These are phyloP conservation scores for Wilhelminamyces savonicus DNA, from an alignment of 805 yeast species.

Conservation along the genomic window DNA sequence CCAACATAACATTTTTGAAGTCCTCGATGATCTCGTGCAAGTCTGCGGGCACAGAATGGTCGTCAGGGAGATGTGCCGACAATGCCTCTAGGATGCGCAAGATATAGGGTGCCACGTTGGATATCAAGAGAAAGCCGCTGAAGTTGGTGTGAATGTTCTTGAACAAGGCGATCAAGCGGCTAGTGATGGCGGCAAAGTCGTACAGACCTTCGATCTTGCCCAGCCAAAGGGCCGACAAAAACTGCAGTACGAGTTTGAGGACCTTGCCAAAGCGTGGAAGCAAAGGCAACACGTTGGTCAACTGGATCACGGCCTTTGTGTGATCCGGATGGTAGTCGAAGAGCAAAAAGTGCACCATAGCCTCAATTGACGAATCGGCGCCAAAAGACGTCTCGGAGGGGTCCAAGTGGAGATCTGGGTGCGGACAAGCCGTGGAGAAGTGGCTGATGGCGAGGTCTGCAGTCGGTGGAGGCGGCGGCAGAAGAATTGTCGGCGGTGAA, in stretches of 20 bases:
- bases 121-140: conserved; percentile 65
- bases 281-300: conserved; percentile 26
- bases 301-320: conserved; percentile 7
- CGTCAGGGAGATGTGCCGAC: conserved; percentile 26
- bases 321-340: conserved; percentile 19
- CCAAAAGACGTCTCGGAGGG: conserved; percentile 23
- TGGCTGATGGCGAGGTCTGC: conserved; percentile 12
- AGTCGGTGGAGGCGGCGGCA: not conserved
- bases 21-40: conserved; percentile 31
- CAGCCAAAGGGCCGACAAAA: conserved; percentile 14
- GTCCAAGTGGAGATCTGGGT: conserved; percentile 40
- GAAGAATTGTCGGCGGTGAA: conserved; percentile 1
- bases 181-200: conserved; percentile 28
- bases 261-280: conserved; percentile 26
- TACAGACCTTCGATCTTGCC: conserved; percentile 18
- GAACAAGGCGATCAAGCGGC: conserved; percentile 48
- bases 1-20: conserved; percentile 47
- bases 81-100: conserved; percentile 45
- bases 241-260: conserved; percentile 14
- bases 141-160: conserved; percentile 52
- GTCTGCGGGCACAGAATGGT: conserved; percentile 2
- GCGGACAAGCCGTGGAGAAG: conserved; percentile 21
- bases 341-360: conserved; percentile 69
- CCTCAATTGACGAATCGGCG: conserved; percentile 57
- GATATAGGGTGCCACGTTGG: conserved; percentile 51